phyloP scores from a whole-genome alignment of 495 filamentous ascomycete species.

The Penicillium canescens region DNA sequence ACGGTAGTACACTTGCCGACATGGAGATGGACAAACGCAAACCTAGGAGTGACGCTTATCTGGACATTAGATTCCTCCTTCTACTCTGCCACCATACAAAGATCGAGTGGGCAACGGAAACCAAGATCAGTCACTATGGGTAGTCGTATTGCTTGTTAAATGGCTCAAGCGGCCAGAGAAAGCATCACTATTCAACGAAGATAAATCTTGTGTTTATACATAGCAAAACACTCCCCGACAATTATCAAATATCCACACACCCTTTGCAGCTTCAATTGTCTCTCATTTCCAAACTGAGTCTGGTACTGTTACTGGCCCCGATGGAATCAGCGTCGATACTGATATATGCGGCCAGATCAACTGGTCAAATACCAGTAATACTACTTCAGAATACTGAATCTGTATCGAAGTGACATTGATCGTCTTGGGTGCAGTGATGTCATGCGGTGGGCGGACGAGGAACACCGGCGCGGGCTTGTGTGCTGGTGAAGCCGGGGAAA shows the following conservation, averaged over 20 bases:
- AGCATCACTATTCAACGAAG: constrained; percentile 1
- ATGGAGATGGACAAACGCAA: too few relatives aligned
- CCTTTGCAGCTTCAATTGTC: background rate
- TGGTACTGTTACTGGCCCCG: constrained; percentile 3
- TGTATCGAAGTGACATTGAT: constrained; percentile 5
- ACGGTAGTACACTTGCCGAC: too few relatives aligned
- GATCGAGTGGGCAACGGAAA: too few relatives aligned
- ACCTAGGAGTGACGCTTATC: too few relatives aligned
- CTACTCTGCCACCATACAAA: too few relatives aligned
- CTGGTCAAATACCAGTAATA: background rate
- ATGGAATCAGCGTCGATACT: constrained; percentile 3
- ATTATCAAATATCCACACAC: background rate
- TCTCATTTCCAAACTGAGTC: constrained; percentile 4
- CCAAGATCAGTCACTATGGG: too few relatives aligned
- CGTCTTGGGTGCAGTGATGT: background rate
- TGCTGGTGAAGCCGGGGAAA: constrained; percentile 1
- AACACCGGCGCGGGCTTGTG: background rate
- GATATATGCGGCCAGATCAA: constrained; percentile 2
- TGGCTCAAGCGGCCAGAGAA: constrained; percentile 1
- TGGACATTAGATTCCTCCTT: too few relatives aligned
- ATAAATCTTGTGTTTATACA: constrained; percentile 3
- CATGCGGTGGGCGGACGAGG: constrained; percentile 1
- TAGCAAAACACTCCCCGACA: background rate
- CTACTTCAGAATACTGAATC: constrained; percentile 3
- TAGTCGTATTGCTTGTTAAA: background rate